These are phyloP conservation scores for Lachnellula hyalina DNA, from an alignment of 2,329 filamentous ascomycete genomes.

Conservation along the genomic window DNA sequence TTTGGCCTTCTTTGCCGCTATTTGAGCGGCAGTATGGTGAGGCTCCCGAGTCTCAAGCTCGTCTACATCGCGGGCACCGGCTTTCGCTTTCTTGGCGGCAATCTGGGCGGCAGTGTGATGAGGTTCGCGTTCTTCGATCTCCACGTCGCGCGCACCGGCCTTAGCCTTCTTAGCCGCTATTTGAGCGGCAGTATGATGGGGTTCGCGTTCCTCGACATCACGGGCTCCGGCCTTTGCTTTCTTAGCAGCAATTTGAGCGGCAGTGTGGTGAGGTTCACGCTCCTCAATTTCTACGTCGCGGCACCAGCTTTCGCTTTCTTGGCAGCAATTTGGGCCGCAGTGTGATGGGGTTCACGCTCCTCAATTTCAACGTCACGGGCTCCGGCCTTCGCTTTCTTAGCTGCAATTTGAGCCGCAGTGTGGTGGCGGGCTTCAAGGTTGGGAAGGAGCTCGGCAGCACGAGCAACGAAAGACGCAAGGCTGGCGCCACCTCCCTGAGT, in stretches of 20 bases:
- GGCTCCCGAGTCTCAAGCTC: too few species aligned
- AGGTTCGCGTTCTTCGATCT: too few species aligned
- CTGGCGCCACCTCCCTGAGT: background rate
- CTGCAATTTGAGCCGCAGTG: constrained; percentile 9
- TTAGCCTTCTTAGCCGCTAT: too few species aligned
- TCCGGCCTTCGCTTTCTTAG: constrained; percentile 7
- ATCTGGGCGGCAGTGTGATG: too few species aligned
- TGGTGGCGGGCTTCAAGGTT: constrained; percentile 6
- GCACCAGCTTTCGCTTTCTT: constrained; percentile 8
- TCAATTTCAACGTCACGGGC: background rate
- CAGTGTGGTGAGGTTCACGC: background rate
- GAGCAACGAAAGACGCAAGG: background rate
- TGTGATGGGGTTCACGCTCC: constrained; percentile 9
- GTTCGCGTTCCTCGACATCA: too few species aligned
- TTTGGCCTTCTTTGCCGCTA: too few species aligned
- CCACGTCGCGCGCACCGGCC: too few species aligned
- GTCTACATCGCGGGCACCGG: too few species aligned
- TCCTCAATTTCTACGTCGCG: background rate
- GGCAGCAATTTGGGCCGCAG: constrained; percentile 8
- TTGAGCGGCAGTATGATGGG: too few species aligned
- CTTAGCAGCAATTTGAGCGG: constrained; percentile 5
- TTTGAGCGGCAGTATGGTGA: too few species aligned
- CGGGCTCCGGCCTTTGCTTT: background rate
- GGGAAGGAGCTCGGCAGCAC: background rate
- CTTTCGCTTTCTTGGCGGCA: too few species aligned